Conservation (phyloP, 2,329 filamentous ascomycete species). For the Diaporthe batatas region DNA sequence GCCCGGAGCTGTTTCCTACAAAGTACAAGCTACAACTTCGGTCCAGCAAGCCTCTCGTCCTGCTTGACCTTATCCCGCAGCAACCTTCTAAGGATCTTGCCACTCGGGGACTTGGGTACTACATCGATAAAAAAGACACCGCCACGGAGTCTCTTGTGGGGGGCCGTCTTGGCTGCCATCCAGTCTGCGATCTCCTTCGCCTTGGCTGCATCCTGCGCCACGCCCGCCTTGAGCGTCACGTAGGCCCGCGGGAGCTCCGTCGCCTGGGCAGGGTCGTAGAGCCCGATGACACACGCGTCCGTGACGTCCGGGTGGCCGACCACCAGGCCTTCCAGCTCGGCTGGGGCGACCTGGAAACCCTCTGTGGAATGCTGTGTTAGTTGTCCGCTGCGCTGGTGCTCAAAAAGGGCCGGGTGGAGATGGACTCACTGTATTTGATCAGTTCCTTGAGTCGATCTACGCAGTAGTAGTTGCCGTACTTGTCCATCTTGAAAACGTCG, state of each 20-base stretch:
- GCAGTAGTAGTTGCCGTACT: constrained; percentile 86
- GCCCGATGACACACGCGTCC: constrained; percentile 74
- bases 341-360: constrained; percentile 78
- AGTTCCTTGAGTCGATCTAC: constrained; percentile 85
- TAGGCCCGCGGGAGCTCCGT: constrained; percentile 79
- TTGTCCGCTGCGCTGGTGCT: background rate
- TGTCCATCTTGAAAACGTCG: constrained; percentile 84
- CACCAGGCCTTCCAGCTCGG: constrained; percentile 69
- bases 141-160: constrained; percentile 76
- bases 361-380: constrained; percentile 57
- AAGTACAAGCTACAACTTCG: constrained; percentile 53
- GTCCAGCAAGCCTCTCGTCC: constrained; percentile 53
- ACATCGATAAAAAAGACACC: constrained; percentile 77
- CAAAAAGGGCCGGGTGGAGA: background rate
- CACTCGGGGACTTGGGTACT: constrained; percentile 78
- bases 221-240: constrained; percentile 63
- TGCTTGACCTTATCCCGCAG: constrained; percentile 57
- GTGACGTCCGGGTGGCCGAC: constrained; percentile 58
- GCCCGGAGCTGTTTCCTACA: background rate
- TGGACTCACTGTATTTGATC: constrained; percentile 68
- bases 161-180: constrained; percentile 55
- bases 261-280: constrained; percentile 70
- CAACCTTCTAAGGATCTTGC: constrained; percentile 61
- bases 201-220: constrained; percentile 53
- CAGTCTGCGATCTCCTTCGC: constrained; percentile 56